A percentile compares a stretch with the other conserved stretches of the same genome.
phyloP scores from a whole-genome alignment of 345 rosid species.

The Mangifera indica region DNA sequence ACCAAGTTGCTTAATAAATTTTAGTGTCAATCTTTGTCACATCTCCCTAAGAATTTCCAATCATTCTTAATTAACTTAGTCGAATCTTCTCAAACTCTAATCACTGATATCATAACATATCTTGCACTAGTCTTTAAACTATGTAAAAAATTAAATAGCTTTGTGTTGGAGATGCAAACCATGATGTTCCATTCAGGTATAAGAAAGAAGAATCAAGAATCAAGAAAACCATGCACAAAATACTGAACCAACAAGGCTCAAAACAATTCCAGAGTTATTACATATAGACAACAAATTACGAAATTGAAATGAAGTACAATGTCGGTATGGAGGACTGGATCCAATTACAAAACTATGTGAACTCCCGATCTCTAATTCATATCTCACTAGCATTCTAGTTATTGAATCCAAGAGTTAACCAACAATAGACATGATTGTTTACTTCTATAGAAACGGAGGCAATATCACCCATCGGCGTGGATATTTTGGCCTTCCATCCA shows the following conservation, averaged over 20 bases:
- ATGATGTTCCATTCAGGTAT: too few relatives aligned
- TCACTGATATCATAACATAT: too few relatives aligned
- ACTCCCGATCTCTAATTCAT: constrained; percentile 5
- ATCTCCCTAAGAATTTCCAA: too few relatives aligned
- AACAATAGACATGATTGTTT: neutral
- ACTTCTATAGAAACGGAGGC: constrained; percentile 76
- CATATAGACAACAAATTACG: neutral
- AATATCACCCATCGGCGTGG: constrained; percentile 92
- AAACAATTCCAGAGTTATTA: neutral
- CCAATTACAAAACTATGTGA: neutral
- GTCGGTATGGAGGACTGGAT: constrained; percentile 10
- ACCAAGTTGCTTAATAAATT: too few relatives aligned
- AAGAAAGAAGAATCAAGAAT: too few relatives aligned
- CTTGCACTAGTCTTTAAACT: too few relatives aligned
- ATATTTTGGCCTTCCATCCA: constrained; percentile 84
- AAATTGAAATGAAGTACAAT: constrained; percentile 21
- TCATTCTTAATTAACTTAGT: too few relatives aligned
- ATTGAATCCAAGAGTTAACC: constrained; percentile 1
- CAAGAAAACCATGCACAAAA: too few relatives aligned
- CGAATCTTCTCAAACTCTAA: too few relatives aligned
- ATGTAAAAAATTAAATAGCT: too few relatives aligned
- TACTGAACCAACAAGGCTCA: neutral
- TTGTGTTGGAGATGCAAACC: too few relatives aligned
- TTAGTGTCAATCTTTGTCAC: too few relatives aligned
- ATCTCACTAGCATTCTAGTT: constrained; percentile 9